phyloP scores from a whole-genome alignment of 2,329 filamentous ascomycete species.

The Penicillium digitatum region DNA sequence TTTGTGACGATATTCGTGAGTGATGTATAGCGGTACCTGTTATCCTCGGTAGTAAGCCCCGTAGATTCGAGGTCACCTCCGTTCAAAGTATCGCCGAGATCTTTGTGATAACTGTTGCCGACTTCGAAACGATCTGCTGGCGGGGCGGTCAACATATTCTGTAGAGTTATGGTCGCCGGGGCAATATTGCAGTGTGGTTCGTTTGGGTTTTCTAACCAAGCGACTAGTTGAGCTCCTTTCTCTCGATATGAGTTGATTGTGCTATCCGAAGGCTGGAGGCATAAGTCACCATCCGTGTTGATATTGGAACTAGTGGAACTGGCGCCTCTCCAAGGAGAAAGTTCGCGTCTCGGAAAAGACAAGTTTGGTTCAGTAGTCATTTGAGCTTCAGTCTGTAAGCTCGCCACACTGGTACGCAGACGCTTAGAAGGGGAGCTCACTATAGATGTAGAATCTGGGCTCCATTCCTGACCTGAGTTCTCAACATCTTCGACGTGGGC shows the following conservation, averaged over 20 bases:
- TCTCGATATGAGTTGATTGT: background rate
- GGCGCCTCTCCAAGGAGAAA: background rate
- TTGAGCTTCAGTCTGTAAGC: too few relatives aligned
- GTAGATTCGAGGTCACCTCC: background rate
- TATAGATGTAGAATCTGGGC: background rate
- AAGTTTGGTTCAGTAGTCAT: background rate
- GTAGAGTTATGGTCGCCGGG: background rate
- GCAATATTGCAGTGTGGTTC: background rate
- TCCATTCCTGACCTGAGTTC: background rate
- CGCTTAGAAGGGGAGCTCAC: background rate
- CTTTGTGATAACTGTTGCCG: accelerated
- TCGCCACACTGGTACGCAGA: too few relatives aligned
- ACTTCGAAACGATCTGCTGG: background rate
- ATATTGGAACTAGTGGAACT: too few relatives aligned
- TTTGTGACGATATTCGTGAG: background rate
- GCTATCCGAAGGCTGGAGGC: background rate
- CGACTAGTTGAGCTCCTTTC: background rate
- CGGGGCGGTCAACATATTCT: background rate
- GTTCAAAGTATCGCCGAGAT: background rate
- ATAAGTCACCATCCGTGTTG: too few relatives aligned
- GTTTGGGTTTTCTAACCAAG: background rate
- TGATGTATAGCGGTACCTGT: background rate
- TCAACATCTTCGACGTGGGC: background rate
- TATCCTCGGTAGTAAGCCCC: background rate
- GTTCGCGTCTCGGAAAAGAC: background rate